Evolutionary conservation across 768 basidiomycete genomes (phyloP), one percentile per base, ranked within the genome.

Genomic region (Pleurotus cornucopiae): DNA sequence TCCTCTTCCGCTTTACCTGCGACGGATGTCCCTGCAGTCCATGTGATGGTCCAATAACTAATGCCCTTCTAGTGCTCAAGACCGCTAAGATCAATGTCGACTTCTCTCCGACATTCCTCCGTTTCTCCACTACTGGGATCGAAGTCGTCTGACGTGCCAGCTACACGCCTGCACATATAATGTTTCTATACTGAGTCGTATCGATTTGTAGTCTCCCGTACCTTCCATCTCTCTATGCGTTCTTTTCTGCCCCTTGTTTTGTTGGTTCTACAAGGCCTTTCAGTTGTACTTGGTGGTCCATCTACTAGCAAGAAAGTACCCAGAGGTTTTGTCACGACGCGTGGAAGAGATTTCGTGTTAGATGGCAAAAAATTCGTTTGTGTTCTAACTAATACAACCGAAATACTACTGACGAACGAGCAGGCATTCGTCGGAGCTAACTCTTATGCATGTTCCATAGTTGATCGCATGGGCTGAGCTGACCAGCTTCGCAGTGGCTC

Each of bases 351-450:
- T 6, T 78, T 80, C 62, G 61, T 67, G 44, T 66, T 84, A 14
- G 74, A 84, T 60, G 80, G 80, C 6, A 76, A 78, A 56, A 76
- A 78, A 5, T 82, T 82, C 51, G 77, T 80, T 55, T 47, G 76
- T 67, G 9, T 30, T 40, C 9, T 26, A 30, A 25, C 41, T 41
- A 12, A 34, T 26, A 55, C 2, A 44, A 12, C 39, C 18, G 5
- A 7, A 39, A 30, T 9, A 26, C 1, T 16, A 34, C 40, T 61
- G 7, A 61, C 37, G 7, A 41, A 20, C 30, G 46, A 18, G 6
- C 45, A 76, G 74, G 68, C 70, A 5, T 82, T 81, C 60, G 78
- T 82, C 34, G 82, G 80, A 6, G 75, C 80, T 2, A 82, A 83
- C 57, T 78, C 80, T 13, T 83, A 80, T 54, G 80, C 78, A 61